Conservation (phyloP, 768 basidiomycete genomes). For the Boletus coccyginus region DNA sequence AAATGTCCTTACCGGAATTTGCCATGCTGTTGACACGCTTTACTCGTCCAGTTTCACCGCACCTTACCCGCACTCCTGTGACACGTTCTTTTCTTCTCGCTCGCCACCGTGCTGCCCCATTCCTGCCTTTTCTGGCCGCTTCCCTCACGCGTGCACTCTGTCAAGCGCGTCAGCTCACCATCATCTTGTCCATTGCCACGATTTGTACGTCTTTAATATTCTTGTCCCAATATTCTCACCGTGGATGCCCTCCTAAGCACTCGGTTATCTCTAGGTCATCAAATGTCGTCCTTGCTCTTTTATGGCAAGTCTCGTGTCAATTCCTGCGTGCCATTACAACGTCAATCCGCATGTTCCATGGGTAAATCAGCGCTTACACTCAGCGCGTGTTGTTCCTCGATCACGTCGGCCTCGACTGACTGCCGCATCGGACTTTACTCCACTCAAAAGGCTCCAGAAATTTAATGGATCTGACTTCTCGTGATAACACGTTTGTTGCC, state of each 20-base stretch:
- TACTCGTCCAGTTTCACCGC: constrained; percentile 34
- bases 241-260: constrained; percentile 7
- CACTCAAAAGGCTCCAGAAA: constrained; percentile 61
- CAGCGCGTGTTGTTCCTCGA: constrained; percentile 68
- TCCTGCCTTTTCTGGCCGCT: constrained; percentile 56
- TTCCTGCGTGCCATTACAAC: constrained; percentile 26
- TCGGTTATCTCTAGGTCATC: constrained; percentile 28
- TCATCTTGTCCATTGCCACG: constrained; percentile 22
- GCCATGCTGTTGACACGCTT: constrained; percentile 68
- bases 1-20: constrained; percentile 42
- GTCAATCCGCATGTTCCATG: constrained; percentile 35
- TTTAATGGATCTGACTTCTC: constrained; percentile 65
- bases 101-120: constrained; percentile 49
- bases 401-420: constrained; percentile 57
- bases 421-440: constrained; percentile 61
- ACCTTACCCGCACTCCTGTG: constrained; percentile 64
- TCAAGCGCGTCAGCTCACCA: constrained; percentile 29
- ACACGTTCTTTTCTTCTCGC: constrained; percentile 56
- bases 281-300: constrained; percentile 17
- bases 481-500: constrained; percentile 65
- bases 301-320: constrained; percentile 29
- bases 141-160: constrained; percentile 35
- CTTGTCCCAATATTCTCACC: constrained; percentile 29
- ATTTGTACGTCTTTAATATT: constrained; percentile 33
- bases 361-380: constrained; percentile 50